phyloP scores from a whole-genome alignment of 2,329 filamentous ascomycete genomes.

The Pseudogymnoascus sp. region DNA sequence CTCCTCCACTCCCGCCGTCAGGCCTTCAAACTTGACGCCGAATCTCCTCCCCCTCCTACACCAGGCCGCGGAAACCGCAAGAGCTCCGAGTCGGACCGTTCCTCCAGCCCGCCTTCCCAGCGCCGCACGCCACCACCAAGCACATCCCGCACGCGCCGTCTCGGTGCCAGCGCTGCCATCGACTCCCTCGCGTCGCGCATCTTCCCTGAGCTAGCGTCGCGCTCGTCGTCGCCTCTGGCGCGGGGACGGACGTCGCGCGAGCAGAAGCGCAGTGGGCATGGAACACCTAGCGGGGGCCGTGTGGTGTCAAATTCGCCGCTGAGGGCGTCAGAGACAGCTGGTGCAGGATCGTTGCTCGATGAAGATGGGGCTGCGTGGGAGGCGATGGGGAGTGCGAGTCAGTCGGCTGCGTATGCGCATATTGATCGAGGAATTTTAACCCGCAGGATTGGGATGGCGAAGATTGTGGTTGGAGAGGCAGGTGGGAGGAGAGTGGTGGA shows the following conservation, averaged over 20 bases:
- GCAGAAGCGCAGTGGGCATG: neutral
- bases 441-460: slow-evolving; percentile 46
- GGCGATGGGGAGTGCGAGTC: slow-evolving; percentile 31
- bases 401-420: slow-evolving; percentile 55
- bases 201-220: slow-evolving; percentile 41
- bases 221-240: slow-evolving; percentile 24
- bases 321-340: neutral
- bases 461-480: neutral
- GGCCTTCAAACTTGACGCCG: slow-evolving; percentile 55
- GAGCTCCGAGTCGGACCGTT: slow-evolving; percentile 34
- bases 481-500: slow-evolving; percentile 10
- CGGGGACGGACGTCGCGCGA: neutral
- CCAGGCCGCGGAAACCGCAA: slow-evolving; percentile 33
- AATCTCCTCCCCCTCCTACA: slow-evolving; percentile 32
- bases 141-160: neutral
- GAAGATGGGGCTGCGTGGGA: neutral
- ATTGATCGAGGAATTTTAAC: slow-evolving; percentile 56
- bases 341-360: neutral
- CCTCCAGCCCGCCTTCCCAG: neutral
- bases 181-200: slow-evolving; percentile 58
- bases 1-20: slow-evolving; percentile 59
- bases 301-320: neutral
- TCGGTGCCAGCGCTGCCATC: slow-evolving; percentile 31
- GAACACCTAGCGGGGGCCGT: neutral
- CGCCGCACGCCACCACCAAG: neutral